A percentile compares a stretch with the other conserved stretches of the same genome.
Evolutionary conservation across 192 early-diverging fungal genomes (phyloP).

Genomic region (Backusella luteola): DNA sequence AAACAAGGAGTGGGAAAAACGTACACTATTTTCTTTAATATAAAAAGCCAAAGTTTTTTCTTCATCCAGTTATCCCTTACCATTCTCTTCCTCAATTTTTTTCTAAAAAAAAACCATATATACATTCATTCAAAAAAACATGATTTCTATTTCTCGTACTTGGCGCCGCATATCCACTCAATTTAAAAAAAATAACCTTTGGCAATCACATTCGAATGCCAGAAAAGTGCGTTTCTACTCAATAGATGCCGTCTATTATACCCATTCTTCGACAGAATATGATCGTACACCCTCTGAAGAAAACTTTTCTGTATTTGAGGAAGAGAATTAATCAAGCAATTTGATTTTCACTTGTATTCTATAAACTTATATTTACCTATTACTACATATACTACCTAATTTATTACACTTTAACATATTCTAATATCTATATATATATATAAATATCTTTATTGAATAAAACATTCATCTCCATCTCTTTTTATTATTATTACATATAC

Average conservation of each 20-base stretch:
- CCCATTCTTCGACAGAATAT: slow-evolving; percentile 17
- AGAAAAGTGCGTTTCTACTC: slow-evolving; percentile 18
- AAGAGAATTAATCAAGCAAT: background rate
- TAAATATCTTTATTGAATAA: background rate
- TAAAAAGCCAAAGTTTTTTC: background rate
- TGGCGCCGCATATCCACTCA: slow-evolving; percentile 17
- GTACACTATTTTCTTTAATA: background rate
- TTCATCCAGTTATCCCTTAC: background rate
- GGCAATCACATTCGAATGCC: background rate
- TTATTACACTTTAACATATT: background rate
- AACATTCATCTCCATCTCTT: background rate
- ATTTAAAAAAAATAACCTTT: slow-evolving; percentile 12
- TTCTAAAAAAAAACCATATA: background rate
- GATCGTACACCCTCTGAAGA: slow-evolving; percentile 17
- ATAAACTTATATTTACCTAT: background rate
- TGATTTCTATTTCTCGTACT: slow-evolving; percentile 17
- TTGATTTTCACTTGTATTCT: background rate
- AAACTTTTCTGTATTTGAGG: background rate
- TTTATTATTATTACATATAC: background rate
- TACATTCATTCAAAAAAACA: background rate
- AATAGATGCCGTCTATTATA: slow-evolving; percentile 19
- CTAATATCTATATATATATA: background rate
- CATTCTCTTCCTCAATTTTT: background rate
- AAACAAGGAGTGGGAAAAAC: background rate
- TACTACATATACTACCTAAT: background rate